Evolutionary conservation across 2,329 filamentous ascomycete genomes (phyloP).

Genomic region (Epichloe hybrida): DNA sequence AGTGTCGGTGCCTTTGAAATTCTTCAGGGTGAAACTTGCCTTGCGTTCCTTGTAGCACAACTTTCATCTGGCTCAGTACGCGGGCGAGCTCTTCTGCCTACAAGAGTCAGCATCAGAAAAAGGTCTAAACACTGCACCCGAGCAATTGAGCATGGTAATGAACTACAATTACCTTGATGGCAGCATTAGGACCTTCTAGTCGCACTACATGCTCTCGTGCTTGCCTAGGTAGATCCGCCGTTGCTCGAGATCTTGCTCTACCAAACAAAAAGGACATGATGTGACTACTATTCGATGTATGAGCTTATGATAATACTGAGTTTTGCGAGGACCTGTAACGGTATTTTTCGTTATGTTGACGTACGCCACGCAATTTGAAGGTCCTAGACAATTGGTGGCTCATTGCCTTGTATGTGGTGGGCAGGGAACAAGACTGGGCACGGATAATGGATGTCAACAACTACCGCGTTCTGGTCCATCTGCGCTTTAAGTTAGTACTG

Average conservation of each 20-base stretch:
- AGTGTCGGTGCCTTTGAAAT: background rate
- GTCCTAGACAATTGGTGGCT: background rate
- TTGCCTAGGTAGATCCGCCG: conserved; percentile 41
- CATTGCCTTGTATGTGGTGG: background rate
- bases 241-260: conserved; percentile 35
- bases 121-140: background rate
- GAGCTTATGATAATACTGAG: background rate
- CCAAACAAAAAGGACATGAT: conserved; percentile 44
- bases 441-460: background rate
- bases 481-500: background rate
- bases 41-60: conserved; percentile 83
- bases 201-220: conserved; percentile 40
- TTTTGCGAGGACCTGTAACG: background rate
- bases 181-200: conserved; percentile 34
- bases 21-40: conserved; percentile 36
- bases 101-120: conserved; percentile 8
- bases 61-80: conserved; percentile 80
- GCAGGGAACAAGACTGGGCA: background rate
- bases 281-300: background rate
- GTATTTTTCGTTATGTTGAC: background rate
- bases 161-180: conserved; percentile 28
- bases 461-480: background rate
- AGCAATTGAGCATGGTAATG: background rate
- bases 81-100: conserved; percentile 81
- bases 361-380: background rate